Evolutionary conservation across 116 monocot genomes (phyloP), one percentile per base, ranked within the genome.

Genomic region (Posidonia oceanica): DNA sequence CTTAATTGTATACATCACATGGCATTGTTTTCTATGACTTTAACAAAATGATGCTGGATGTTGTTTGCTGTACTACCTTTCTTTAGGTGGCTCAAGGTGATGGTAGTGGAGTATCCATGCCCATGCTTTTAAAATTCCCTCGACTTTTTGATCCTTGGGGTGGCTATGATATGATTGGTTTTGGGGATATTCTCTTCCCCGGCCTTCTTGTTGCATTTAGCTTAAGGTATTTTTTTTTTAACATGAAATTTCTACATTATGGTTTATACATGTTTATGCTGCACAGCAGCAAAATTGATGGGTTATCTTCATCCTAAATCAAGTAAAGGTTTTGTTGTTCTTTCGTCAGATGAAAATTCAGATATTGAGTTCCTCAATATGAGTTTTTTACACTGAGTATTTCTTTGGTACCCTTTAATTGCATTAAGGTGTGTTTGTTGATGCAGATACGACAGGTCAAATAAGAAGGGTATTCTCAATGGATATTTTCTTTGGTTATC

Each of bases 91-190:
- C 95, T 62, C 84, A 81, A 74, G 94, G 91, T 52, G 84, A 83
- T 72, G 80, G 72, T 78, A 18, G 69, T 37, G 91, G 86, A 7
- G 88, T 86, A 67, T 64, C 84, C n/a, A 91, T 95, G 78, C 95
- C 95, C 13, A 95, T 95, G 95, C 82, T 95, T 74, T 67, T 95
- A 69, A 88, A 76, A 76, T 81, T 91, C 41, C 95, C 95, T 71
- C 80, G 83, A 21, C 75, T 89, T 72, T 84, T 84, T 64, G 95
- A 95, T 77, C 80, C 91, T 53, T 95, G 91, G 91, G 81, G 84
- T 74, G 95, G 95, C 52, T 88, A 88, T 80, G 86, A 91, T 83
- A 88, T 95, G 91, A 86, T 95, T 74, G 95, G 95, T 36, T 95
- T 95, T 85, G 95, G 95, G 37, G 95, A 95, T 76, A 91, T 95